These are phyloP conservation scores for Papiliotrema nemorosa DNA, from an alignment of 1,284 basidiomycete genomes.

Conservation along the genomic window DNA sequence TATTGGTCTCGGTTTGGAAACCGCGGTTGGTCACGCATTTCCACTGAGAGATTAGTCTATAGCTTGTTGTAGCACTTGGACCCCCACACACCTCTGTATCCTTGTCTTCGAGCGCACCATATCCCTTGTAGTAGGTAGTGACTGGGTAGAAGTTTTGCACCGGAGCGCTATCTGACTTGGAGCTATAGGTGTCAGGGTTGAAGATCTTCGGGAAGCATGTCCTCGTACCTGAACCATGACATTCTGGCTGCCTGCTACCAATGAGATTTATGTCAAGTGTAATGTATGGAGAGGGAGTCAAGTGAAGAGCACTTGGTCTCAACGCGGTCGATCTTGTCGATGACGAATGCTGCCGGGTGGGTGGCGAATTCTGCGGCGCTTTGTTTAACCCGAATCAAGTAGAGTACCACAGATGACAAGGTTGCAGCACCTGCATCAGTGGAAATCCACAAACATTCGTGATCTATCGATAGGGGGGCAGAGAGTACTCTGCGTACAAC, in stretches of 20 bases:
- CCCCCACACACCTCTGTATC: conserved; percentile 53
- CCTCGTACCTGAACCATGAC: conserved; percentile 38
- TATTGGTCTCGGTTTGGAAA: conserved; percentile 90
- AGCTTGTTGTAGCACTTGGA: neutral
- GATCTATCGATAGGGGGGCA: no score
- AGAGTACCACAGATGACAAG: no score
- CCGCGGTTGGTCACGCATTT: conserved; percentile 65
- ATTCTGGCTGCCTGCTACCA: conserved; percentile 9
- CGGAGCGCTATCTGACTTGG: conserved; percentile 15
- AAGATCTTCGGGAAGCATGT: neutral
- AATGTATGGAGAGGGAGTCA: neutral
- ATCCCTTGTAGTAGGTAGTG: conserved; percentile 51
- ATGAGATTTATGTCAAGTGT: neutral
- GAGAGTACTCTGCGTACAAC: no score
- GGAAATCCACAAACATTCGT: no score
- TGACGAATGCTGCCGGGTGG: no score
- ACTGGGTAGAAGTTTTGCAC: conserved; percentile 73
- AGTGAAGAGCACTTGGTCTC: neutral
- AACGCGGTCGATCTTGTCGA: no score
- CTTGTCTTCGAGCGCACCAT: conserved; percentile 35
- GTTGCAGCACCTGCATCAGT: no score
- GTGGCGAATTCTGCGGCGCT: no score
- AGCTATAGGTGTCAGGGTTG: neutral
- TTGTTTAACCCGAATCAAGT: no score
- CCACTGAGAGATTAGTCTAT: conserved; percentile 57